These are phyloP conservation scores for Hypoxylon sp. DNA, from an alignment of 2,329 filamentous ascomycete genomes.

Conservation along the genomic window DNA sequence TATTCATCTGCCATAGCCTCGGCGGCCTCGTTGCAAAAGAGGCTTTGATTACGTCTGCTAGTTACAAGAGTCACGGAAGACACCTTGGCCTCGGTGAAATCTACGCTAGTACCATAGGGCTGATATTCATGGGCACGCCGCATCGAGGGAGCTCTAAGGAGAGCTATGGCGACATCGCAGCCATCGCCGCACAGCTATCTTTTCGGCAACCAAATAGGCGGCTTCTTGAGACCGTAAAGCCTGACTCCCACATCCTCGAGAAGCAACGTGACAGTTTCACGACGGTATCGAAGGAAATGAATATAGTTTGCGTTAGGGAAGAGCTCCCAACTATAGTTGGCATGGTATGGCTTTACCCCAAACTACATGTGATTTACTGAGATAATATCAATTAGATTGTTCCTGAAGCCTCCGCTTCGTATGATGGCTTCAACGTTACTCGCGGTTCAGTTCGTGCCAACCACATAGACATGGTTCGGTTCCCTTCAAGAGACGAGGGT, in stretches of 20 bases:
- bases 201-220: neutral
- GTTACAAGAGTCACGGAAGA: neutral
- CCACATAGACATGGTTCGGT: neutral
- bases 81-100: neutral
- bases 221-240: neutral
- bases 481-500: neutral
- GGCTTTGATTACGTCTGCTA: neutral
- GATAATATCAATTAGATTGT: neutral
- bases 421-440: neutral
- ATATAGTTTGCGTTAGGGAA: neutral
- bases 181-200: neutral
- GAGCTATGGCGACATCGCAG: neutral
- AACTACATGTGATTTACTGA: neutral
- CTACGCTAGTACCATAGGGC: neutral
- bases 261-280: neutral
- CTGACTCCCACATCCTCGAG: neutral
- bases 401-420: neutral
- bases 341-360: neutral
- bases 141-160: neutral
- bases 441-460: neutral
- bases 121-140: neutral
- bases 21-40: neutral
- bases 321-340: neutral
- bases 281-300: neutral
- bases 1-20: neutral